Evolutionary conservation across 768 basidiomycete genomes (phyloP).

Genomic region (Hygrophoropsis aurantiaca): DNA sequence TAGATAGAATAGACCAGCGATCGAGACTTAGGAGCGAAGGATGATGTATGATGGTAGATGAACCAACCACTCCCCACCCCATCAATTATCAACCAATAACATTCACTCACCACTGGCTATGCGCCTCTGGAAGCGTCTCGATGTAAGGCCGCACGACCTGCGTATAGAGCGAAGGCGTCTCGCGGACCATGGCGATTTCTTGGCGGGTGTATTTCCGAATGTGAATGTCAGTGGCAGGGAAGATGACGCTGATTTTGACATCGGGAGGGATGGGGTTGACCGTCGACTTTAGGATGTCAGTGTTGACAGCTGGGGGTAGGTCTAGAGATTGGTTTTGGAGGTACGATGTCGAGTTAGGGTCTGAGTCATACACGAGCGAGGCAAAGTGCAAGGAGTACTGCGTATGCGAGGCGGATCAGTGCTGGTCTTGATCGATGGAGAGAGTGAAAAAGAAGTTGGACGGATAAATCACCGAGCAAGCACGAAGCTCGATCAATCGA

Average conservation of each 20-base stretch:
- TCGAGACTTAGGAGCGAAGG: no score
- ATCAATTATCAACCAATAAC: no score
- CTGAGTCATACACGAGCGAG: constrained; percentile 49
- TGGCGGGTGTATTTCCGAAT: constrained; percentile 88
- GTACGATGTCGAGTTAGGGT: no score
- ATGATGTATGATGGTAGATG: no score
- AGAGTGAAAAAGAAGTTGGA: no score
- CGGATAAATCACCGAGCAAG: neutral
- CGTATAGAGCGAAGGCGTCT: constrained; percentile 80
- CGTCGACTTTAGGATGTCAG: no score
- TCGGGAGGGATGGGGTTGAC: no score
- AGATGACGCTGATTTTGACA: constrained; percentile 81
- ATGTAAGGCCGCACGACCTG: constrained; percentile 79
- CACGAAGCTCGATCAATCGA: neutral
- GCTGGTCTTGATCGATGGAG: neutral
- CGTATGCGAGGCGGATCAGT: constrained; percentile 9
- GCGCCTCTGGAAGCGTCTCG: constrained; percentile 62
- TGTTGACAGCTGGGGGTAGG: no score
- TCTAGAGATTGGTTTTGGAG: constrained; percentile 38
- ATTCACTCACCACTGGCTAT: constrained; percentile 95
- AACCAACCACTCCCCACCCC: no score
- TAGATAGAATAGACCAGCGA: no score
- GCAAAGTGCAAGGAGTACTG: constrained; percentile 84
- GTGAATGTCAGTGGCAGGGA: constrained; percentile 88
- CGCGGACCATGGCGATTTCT: constrained; percentile 66